phyloP scores from a whole-genome alignment of 306 rosid species.

The Potentilla sterilis region DNA sequence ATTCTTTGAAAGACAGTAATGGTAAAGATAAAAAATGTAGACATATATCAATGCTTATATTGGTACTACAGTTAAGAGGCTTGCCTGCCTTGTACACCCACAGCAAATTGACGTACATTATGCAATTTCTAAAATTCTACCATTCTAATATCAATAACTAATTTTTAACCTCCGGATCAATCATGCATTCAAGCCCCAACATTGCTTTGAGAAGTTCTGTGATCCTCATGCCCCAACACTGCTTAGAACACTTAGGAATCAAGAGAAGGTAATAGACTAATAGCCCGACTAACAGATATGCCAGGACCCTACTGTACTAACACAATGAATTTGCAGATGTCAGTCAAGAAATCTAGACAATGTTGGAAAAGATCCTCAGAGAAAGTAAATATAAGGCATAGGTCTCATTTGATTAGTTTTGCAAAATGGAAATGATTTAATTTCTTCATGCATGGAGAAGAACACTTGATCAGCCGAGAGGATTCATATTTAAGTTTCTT shows the following conservation, averaged over 20 bases:
- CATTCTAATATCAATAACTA: background rate
- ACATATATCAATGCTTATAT: background rate
- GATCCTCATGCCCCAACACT: background rate
- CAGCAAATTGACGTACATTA: background rate
- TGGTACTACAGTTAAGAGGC: background rate
- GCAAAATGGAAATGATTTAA: background rate
- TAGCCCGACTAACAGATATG: too few relatives aligned
- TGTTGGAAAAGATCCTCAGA: background rate
- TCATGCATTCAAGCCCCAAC: too few relatives aligned
- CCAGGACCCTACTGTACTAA: background rate
- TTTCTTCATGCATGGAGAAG: background rate
- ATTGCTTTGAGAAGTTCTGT: background rate
- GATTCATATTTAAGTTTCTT: too few relatives aligned
- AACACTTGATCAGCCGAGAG: too few relatives aligned
- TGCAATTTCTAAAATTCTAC: background rate
- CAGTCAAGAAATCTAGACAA: background rate
- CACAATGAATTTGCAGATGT: background rate
- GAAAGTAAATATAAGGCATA: background rate
- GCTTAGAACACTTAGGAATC: background rate
- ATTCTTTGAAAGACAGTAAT: background rate
- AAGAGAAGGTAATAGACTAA: too few relatives aligned
- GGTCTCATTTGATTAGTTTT: background rate
- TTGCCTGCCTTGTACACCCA: background rate
- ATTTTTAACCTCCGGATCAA: background rate
- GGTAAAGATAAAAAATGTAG: background rate